Evolutionary conservation across 1,284 basidiomycete genomes (phyloP).

Genomic region (Singerocomus inundabilis): DNA sequence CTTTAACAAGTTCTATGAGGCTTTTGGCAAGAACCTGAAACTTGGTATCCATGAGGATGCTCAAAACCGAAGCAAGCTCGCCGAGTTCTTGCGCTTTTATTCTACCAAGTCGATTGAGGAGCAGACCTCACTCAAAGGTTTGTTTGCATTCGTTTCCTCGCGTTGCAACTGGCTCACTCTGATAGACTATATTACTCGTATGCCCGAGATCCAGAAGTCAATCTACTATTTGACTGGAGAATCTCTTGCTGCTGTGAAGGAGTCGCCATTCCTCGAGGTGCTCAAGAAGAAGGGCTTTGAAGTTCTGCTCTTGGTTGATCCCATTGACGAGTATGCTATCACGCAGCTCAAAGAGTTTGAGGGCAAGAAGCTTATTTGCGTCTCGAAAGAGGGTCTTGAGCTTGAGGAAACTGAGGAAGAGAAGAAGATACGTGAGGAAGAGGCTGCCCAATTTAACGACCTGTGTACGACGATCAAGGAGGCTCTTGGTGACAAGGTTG

Average conservation of each 20-base stretch:
- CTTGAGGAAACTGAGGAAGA: constrained; percentile 99
- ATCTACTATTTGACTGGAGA: constrained; percentile 99
- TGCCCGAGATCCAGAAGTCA: constrained; percentile 99
- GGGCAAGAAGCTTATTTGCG: constrained; percentile 96
- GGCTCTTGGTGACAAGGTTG: constrained; percentile 98
- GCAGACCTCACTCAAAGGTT: constrained; percentile 91
- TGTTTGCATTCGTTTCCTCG: constrained; percentile 20
- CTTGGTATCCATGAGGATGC: constrained; percentile 99
- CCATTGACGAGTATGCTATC: constrained; percentile 97
- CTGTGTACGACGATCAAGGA: constrained; percentile 97
- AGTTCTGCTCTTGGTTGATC: constrained; percentile 96
- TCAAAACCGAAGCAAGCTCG: constrained; percentile 98
- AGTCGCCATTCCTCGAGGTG: constrained; percentile 99
- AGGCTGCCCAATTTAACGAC: constrained; percentile 82
- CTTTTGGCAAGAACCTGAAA: constrained; percentile 97
- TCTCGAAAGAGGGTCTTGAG: constrained; percentile 99
- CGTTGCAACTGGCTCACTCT: constrained; percentile 1
- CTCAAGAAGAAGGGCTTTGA: constrained; percentile 99
- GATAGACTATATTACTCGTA: constrained; percentile 97
- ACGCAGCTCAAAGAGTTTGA: constrained; percentile 99
- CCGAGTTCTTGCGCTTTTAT: constrained; percentile 99
- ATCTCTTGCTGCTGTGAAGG: constrained; percentile 86
- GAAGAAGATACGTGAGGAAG: constrained; percentile 90
- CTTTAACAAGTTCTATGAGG: constrained; percentile 96
- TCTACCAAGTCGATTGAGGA: constrained; percentile 96